A percentile compares a stretch with the other conserved stretches of the same genome.
phyloP scores from a whole-genome alignment of 805 yeast species.

The Pichia sporocuriosa region DNA sequence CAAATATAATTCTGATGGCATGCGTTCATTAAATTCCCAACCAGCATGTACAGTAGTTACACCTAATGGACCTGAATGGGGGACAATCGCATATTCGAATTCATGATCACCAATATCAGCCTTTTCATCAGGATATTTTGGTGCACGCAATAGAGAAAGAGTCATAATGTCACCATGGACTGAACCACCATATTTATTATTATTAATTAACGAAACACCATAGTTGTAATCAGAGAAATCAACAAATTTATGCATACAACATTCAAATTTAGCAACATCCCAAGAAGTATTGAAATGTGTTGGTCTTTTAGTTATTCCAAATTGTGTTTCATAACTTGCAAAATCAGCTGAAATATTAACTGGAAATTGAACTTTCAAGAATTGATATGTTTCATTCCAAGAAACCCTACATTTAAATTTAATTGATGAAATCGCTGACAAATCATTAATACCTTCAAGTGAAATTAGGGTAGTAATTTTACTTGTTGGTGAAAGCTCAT shows the following conservation, averaged over 20 bases:
- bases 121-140: slow-evolving; percentile 89
- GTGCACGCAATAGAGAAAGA: slow-evolving; percentile 76
- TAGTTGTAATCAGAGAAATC: slow-evolving; percentile 82
- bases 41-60: slow-evolving; percentile 65
- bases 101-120: slow-evolving; percentile 91
- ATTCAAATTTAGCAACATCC: slow-evolving; percentile 97
- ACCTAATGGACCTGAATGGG: slow-evolving; percentile 67
- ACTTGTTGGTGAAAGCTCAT: slow-evolving; percentile 51
- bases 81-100: slow-evolving; percentile 77
- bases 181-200: slow-evolving; percentile 86
- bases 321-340: slow-evolving; percentile 91
- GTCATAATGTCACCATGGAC: slow-evolving; percentile 92
- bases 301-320: slow-evolving; percentile 85
- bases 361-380: slow-evolving; percentile 92
- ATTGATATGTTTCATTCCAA: slow-evolving; percentile 86
- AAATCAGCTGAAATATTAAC: slow-evolving; percentile 68
- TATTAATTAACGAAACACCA: slow-evolving; percentile 81
- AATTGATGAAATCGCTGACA: slow-evolving; percentile 33
- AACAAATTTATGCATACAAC: slow-evolving; percentile 88
- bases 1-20: slow-evolving; percentile 16
- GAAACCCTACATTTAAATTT: slow-evolving; percentile 56
- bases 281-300: slow-evolving; percentile 92
- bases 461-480: slow-evolving; percentile 64
- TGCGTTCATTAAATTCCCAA: slow-evolving; percentile 66
- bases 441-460: slow-evolving; percentile 45